These are phyloP conservation scores for Solanum hybrid DNA, from an alignment of 305 asterid genomes.

Conservation along the genomic window DNA sequence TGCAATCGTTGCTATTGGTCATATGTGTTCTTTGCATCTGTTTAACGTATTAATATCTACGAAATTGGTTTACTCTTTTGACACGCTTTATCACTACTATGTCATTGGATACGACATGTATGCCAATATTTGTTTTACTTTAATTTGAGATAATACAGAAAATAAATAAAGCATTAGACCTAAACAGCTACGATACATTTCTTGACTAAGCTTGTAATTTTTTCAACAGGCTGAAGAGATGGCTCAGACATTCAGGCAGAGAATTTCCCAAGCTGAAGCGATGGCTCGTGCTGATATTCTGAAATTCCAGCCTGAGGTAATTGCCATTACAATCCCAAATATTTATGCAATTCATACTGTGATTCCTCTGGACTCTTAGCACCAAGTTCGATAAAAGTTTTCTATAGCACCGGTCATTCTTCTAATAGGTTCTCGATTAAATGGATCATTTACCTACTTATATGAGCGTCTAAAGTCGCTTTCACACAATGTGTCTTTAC, in stretches of 20 bases:
- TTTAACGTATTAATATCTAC: not conserved
- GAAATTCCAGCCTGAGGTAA: slow-evolving; percentile 95
- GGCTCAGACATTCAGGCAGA: slow-evolving; percentile 95
- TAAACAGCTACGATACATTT: not conserved
- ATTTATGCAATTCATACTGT: slow-evolving; percentile 20
- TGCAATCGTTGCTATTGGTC: not conserved
- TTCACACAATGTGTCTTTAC: not conserved
- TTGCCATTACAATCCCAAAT: slow-evolving; percentile 91
- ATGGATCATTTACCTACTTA: not conserved
- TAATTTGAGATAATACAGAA: not conserved
- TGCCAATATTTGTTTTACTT: not conserved
- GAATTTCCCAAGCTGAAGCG: slow-evolving; percentile 98
- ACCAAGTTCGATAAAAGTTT: not conserved
- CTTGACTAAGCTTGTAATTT: not conserved
- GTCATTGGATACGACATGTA: not conserved
- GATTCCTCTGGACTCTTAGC: slow-evolving; percentile 32
- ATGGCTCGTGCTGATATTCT: slow-evolving; percentile 98
- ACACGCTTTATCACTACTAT: not conserved
- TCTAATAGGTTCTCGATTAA: not conserved
- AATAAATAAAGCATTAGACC: not conserved
- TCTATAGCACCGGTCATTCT: not conserved
- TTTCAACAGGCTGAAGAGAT: slow-evolving; percentile 79
- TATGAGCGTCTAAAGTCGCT: not conserved
- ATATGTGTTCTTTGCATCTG: not conserved
- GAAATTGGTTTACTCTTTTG: not conserved